phyloP scores from a whole-genome alignment of 208 protist species.

The Polymyxa betae region DNA sequence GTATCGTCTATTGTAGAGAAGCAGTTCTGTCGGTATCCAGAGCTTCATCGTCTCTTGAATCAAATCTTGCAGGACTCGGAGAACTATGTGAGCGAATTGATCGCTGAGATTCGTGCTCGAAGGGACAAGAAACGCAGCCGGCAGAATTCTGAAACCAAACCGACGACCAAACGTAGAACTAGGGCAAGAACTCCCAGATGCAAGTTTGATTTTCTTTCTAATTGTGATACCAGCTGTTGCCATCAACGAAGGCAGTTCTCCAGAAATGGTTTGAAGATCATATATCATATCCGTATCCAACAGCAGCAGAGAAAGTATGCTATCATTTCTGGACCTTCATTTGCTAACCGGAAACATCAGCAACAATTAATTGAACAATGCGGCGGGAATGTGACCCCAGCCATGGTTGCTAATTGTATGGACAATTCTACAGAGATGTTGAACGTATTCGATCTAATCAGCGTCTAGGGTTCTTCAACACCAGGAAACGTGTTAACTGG shows the following conservation, averaged over 20 bases:
- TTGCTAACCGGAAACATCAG: background rate
- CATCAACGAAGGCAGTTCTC: background rate
- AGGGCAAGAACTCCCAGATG: background rate
- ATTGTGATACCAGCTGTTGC: background rate
- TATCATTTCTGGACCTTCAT: background rate
- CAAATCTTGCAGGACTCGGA: background rate
- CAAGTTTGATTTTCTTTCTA: background rate
- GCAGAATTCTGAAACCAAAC: background rate
- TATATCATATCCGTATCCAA: background rate
- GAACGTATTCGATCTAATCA: no score
- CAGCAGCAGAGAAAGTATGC: background rate
- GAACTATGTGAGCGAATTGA: background rate
- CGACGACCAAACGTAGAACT: background rate
- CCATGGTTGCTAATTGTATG: background rate
- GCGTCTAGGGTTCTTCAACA: slow-evolving; percentile 10
- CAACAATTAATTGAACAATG: background rate
- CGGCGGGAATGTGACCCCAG: background rate
- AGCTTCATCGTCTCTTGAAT: background rate
- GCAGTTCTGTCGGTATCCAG: background rate
- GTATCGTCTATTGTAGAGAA: no score
- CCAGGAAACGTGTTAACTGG: background rate
- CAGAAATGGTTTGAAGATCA: background rate
- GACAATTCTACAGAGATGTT: no score
- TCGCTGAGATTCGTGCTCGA: background rate
- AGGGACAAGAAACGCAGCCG: background rate